A percentile compares a stretch with the other conserved stretches of the same genome.
Evolutionary conservation across 1,284 basidiomycete species (phyloP).

Genomic region (Apiotrichum brassicae): DNA sequence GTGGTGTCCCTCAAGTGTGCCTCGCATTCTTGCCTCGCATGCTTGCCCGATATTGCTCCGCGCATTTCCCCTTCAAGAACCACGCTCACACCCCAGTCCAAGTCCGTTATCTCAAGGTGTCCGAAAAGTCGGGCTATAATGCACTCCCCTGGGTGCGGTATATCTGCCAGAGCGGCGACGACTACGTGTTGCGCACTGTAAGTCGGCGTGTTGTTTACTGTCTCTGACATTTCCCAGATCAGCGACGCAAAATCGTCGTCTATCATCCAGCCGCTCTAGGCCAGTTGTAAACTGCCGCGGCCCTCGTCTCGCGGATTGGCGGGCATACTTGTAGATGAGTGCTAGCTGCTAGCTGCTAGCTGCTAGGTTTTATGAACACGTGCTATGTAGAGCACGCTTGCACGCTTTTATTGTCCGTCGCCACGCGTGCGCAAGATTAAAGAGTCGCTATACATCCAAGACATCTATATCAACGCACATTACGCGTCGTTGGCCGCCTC

Average conservation of each 20-base stretch:
- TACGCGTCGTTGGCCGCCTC: not conserved
- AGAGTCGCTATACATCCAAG: not conserved
- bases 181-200: slow-evolving; percentile 57
- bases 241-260: slow-evolving; percentile 42
- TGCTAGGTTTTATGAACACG: not conserved
- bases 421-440: too few species aligned
- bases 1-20: too few species aligned
- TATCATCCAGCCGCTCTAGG: slow-evolving; percentile 40
- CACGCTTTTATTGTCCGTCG: too few species aligned
- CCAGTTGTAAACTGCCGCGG: not conserved
- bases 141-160: slow-evolving; percentile 45
- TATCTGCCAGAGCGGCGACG: slow-evolving; percentile 93
- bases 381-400: not conserved
- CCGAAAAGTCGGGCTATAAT: slow-evolving; percentile 96
- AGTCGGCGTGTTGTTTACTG: too few species aligned
- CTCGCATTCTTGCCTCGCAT: too few species aligned
- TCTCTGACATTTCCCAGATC: slow-evolving; percentile 21
- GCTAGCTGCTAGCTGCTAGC: too few species aligned
- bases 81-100: slow-evolving; percentile 7
- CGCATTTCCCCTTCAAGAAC: too few species aligned
- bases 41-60: too few species aligned
- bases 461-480: not conserved
- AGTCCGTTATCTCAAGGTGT: slow-evolving; percentile 88
- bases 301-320: too few species aligned
- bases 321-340: not conserved